Base-by-base conservation (phyloP, 176 grass and related monocot genomes). In the Rhynchospora tenuis region DNA sequence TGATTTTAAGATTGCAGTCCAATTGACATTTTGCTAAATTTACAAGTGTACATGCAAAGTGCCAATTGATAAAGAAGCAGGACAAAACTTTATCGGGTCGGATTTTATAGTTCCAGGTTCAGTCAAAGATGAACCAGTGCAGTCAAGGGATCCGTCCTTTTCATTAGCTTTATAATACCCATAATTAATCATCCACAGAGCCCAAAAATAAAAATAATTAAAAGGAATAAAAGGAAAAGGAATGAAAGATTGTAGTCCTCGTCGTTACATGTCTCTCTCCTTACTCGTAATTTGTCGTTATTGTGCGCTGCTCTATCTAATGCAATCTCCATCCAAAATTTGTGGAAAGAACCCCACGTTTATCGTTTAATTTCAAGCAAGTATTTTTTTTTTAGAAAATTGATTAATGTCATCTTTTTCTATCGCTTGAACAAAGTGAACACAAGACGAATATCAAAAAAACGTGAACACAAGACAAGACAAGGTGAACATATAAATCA, bases 231-330 rank as follows among this genome's bases (percentile, higher is more conserved):
- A 79, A 79, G 61, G 43, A 42, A 63, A 63, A 63, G 31, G 0
- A 59, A 12, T 29, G 1, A 29, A 55, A 77, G 26, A 52, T 77
- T 28, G 24, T 79, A 54, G 76, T 79, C 76, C 9, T 59, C 47
- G 76, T 79, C 76, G 26, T 29, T 45, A 81, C 78, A 81, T 81
- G 78, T 64, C 78, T 44, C 59, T 81, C 33, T 64, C 78, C 20
- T 56, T 14, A 45, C 58, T 64, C 14, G 19, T 20, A 15, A 81
- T 81, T 81, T 81, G 78, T 81, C 75, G 78, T 81, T 64, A 14
- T 38, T 38, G 33, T 38, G 33, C 33, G 33, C 33, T 38, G 5
- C 33, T 4, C 33, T 38, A 38, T 38, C 33, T 38, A 38, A 38
- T 38, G 33, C 33, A 38, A 38, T 44, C 57, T 62, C 31, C 48